Base-by-base conservation (phyloP, 441 rosid species). In the Gossypium armourianum region DNA sequence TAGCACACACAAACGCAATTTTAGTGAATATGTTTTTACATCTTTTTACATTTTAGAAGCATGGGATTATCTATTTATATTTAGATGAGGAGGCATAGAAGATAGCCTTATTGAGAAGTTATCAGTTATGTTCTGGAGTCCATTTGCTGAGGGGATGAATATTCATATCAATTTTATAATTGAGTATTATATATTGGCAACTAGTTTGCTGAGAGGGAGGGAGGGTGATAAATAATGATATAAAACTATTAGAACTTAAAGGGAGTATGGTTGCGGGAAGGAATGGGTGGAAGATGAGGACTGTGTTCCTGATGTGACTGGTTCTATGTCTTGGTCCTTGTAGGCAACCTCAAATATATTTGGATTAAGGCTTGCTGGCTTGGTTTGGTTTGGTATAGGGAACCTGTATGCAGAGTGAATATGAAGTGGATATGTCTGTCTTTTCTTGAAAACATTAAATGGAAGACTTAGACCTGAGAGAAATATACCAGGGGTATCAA, bases 361-460 rank as follows among this genome's bases (percentile, higher is more conserved):
- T n/a, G 4, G 52, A 47, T 47, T 47, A n/a, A 47, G 52, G 52
- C 52, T 47, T 47, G 16, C 13, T 47, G 13, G 53, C 4, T 47
- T 12, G 17, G 28, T 1, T n/a, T 47, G 4, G 17, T 47, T 47
- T 12, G 53, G 13, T 2, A 10, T 36, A 4, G 24, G 26, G 50
- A 62, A 62, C 67, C 19, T 28, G 13, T 62, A 0, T 62, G 67
- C 70, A 13, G 40, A 66, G 58, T 63, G 55, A 20, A 45, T 40
- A 24, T 66, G 15, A 49, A 49, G 36, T 49, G 70, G 40, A 23
- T 24, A 49, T 49, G 19, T 20, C 55, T 20, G 58, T 66, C 57
- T 23, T 23, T 21, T 49, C 21, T 36, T 7, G 23, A 28, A 62
- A 28, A 62, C 21, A 56, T 29, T 60, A 28, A 60, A 60, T 28